These are phyloP conservation scores for Mariannaea sp. DNA, from an alignment of 2,329 filamentous ascomycete genomes.

Conservation along the genomic window DNA sequence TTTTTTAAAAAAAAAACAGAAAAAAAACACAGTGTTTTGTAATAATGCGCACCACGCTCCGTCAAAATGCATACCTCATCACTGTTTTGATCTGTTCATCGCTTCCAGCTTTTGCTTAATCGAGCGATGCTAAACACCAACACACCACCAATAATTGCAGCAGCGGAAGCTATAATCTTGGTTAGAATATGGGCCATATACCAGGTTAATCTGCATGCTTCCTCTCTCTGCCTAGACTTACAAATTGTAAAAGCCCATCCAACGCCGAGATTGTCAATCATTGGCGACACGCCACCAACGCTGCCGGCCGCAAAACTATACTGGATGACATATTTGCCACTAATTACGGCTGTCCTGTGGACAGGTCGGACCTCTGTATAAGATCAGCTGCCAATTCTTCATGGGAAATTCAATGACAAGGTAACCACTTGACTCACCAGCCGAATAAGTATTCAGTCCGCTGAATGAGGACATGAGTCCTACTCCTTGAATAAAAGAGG, in stretches of 20 bases:
- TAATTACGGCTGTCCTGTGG: conserved; percentile 35
- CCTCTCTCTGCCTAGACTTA: no score
- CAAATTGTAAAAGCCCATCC: conserved; percentile 35
- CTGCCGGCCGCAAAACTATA: conserved; percentile 36
- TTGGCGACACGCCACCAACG: conserved; percentile 32
- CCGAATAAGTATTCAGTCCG: conserved; percentile 47
- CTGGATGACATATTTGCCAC: conserved; percentile 35
- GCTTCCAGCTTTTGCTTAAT: conserved; percentile 29
- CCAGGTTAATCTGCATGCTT: no score
- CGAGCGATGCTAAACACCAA: conserved; percentile 28
- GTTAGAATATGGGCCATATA: conserved; percentile 6
- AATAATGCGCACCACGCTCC: no score
- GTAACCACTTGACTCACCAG: conserved; percentile 31
- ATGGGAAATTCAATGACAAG: rapidly evolving
- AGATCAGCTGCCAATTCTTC: no score
- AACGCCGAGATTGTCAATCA: conserved; percentile 32
- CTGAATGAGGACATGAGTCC: conserved; percentile 47
- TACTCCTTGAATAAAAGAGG: conserved; percentile 40
- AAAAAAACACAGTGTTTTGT: no score
- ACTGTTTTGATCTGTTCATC: conserved; percentile 3
- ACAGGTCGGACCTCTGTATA: conserved; percentile 27
- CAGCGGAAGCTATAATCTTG: conserved; percentile 8
- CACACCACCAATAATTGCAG: conserved; percentile 18
- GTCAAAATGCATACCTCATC: no score
- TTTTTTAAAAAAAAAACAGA: no score